Percentiles rank a stretch among this genome's conserved stretches.
phyloP scores from a whole-genome alignment of 139 green algal genomes.

The Tetraselmis chui region DNA sequence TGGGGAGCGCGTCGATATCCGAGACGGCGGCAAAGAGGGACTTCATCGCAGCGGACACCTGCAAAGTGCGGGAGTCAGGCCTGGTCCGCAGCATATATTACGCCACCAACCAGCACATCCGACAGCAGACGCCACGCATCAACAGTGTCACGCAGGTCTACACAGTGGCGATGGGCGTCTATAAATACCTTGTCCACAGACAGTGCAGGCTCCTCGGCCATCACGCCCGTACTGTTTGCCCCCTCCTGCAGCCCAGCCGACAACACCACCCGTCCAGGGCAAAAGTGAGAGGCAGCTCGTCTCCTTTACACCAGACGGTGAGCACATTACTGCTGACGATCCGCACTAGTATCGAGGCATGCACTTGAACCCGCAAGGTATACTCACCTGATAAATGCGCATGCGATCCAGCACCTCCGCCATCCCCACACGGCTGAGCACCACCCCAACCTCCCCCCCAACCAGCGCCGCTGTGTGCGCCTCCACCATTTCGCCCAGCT shows the following conservation, averaged over 20 bases:
- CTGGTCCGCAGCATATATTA: no score
- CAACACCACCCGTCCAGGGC: background rate
- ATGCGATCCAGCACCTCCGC: conserved; percentile 56
- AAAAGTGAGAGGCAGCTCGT: background rate
- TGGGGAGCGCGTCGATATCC: conserved; percentile 57
- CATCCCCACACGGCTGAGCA: conserved; percentile 49
- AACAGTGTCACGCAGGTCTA: no score
- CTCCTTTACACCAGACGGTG: background rate
- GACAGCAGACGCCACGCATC: no score
- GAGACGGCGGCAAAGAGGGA: conserved; percentile 63
- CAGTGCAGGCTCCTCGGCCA: conserved; percentile 50
- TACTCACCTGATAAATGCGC: conserved; percentile 27
- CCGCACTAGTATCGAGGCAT: background rate
- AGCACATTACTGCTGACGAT: background rate
- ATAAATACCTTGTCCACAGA: conserved; percentile 22
- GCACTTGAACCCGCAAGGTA: background rate
- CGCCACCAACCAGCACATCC: no score
- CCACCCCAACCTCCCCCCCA: conserved; percentile 33
- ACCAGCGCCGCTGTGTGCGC: conserved; percentile 45
- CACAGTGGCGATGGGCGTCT: no score
- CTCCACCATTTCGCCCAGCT: conserved; percentile 27
- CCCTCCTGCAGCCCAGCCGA: conserved; percentile 2
- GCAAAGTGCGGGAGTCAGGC: no score
- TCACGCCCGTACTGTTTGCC: background rate
- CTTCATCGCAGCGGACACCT: conserved; percentile 50